Base-by-base conservation (phyloP, 2,329 filamentous ascomycete species). In the Fusarium miscanthi region DNA sequence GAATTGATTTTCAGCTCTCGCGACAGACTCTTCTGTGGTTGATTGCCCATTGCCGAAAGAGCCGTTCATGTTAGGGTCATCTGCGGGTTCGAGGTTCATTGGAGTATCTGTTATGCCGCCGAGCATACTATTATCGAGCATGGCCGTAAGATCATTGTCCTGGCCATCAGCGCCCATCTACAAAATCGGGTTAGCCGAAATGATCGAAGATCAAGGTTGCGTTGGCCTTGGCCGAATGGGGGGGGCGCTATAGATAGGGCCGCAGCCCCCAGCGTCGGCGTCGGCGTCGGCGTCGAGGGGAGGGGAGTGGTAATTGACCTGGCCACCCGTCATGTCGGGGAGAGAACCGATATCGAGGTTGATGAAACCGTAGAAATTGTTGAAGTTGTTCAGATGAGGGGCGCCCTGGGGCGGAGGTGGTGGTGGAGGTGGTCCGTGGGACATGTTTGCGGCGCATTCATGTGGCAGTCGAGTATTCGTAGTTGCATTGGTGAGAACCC, bases 111-210 rank as follows among this genome's bases (percentile, higher is more conserved):
- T 78, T 58, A 82, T 82, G 45, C 76, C 63, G 63, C 75, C 77
- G 57, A 86, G 78, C 76, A 85, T 80, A 63, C 80, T 78, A 66
- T 81, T 81, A 60, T 87, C 83, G 60, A 87, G 78, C 33, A 85
- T 76, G 30, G 81, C 78, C 81, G 87, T 85, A 56, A 86, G 79
- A 71, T 84, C 81, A 70, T 75, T 74, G 68, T 82, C 77, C 46
- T 77, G 78, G 63, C 75, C 77, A 66, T 74, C 74, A 57, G 61
- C 66, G 61, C 74, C 77, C 71, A 78, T 73, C 71, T 78, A 63
- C 59, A 67, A 42, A 70, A 70, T 64, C 61, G 63, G 57, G 73
- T 75, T 75, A 75, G 73, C 70, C 56, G 52, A 53, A 35, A 46
- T 45, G 54, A 67, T 69, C 61, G 59, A 23, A 59, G 54, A 61